These are phyloP conservation scores for Avena atlantica DNA, from an alignment of 176 grass and related monocot species.

Conservation along the genomic window DNA sequence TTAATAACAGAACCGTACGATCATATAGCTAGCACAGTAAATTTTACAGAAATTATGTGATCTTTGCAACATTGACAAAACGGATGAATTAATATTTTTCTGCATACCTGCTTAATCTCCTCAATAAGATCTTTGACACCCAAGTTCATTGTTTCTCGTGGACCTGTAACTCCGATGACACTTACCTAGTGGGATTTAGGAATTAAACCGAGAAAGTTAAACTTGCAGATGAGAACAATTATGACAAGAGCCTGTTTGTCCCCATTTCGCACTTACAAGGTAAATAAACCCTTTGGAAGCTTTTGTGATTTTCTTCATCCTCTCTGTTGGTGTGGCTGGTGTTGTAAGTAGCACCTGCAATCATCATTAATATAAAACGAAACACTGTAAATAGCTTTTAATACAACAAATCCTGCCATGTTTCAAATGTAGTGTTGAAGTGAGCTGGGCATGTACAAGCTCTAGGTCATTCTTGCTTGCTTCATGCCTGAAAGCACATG, in stretches of 20 bases:
- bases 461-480: constrained; percentile 72
- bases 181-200: constrained; percentile 48
- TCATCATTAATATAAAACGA: background rate
- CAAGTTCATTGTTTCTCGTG: constrained; percentile 49
- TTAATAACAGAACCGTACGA: background rate
- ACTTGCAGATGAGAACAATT: background rate
- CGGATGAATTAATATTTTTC: background rate
- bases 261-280: constrained; percentile 52
- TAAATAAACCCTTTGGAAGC: constrained; percentile 79
- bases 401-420: background rate
- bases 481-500: constrained; percentile 53
- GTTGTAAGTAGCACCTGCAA: constrained; percentile 73
- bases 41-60: background rate
- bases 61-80: background rate
- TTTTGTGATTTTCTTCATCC: constrained; percentile 71
- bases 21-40: background rate
- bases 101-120: constrained; percentile 55
- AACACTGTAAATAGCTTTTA: background rate
- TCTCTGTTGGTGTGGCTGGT: constrained; percentile 66
- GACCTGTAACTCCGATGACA: constrained; percentile 73
- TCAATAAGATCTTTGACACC: constrained; percentile 69
- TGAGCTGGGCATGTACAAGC: constrained; percentile 43
- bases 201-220: background rate
- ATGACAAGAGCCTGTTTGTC: background rate
- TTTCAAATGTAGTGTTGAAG: background rate